These are phyloP conservation scores for Fusarium sp. DNA, from an alignment of 2,329 filamentous ascomycete genomes.

Conservation along the genomic window DNA sequence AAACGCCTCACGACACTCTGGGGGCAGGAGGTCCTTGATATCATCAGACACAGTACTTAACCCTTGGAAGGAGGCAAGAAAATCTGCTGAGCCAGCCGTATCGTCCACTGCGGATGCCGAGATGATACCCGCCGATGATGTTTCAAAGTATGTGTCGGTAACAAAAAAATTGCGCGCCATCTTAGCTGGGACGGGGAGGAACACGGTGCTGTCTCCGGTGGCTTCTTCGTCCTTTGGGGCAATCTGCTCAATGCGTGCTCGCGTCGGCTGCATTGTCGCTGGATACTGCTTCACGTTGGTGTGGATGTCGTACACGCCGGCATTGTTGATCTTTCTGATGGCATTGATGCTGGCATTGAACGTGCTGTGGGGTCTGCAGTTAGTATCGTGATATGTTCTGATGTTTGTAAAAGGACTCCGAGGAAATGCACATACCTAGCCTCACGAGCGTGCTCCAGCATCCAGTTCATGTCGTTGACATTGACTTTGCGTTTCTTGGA, in stretches of 20 bases:
- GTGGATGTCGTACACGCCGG: conserved; percentile 91
- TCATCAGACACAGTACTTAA: conserved; percentile 75
- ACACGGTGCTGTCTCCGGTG: conserved; percentile 53
- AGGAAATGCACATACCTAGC: conserved; percentile 75
- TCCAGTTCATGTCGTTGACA: conserved; percentile 96
- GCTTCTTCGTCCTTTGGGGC: conserved; percentile 57
- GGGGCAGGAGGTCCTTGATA: conserved; percentile 73
- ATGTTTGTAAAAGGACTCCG: neutral
- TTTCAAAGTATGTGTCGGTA: conserved; percentile 67
- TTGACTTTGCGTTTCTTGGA: conserved; percentile 87
- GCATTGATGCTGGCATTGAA: conserved; percentile 84
- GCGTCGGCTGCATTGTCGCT: conserved; percentile 88
- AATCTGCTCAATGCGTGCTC: conserved; percentile 84
- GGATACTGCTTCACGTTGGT: conserved; percentile 94
- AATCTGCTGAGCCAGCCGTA: conserved; percentile 59
- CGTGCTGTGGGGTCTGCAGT: conserved; percentile 65
- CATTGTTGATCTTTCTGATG: conserved; percentile 75
- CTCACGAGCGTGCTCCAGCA: conserved; percentile 91
- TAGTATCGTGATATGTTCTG: conserved; percentile 14
- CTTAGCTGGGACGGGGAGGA: conserved; percentile 63
- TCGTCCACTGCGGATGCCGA: conserved; percentile 60
- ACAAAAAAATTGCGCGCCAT: conserved; percentile 70
- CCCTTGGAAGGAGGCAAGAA: conserved; percentile 69
- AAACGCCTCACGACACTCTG: conserved; percentile 80
- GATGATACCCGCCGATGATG: conserved; percentile 62